phyloP scores from a whole-genome alignment of 2,329 filamentous ascomycete species.

The Drechslerella dactyloides region DNA sequence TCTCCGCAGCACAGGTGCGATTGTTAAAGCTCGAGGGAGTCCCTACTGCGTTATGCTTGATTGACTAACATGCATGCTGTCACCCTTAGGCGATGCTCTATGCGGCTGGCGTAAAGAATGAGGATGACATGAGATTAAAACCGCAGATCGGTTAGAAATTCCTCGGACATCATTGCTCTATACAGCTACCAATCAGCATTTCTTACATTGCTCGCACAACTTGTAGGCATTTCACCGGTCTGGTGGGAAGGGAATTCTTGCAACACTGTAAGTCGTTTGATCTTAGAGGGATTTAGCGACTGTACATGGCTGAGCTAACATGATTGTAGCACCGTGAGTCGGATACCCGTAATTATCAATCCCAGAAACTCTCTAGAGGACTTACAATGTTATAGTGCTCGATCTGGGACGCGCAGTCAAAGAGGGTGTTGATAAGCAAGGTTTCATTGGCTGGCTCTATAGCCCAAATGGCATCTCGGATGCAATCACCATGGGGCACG shows the following conservation, averaged over 20 bases:
- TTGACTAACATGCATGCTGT: conserved; percentile 30
- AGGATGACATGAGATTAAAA: conserved; percentile 83
- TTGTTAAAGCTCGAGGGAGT: not conserved
- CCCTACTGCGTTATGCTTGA: conserved; percentile 11
- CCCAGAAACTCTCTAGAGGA: conserved; percentile 14
- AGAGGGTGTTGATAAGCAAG: conserved; percentile 76
- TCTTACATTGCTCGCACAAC: conserved; percentile 21
- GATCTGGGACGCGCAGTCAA: conserved; percentile 90
- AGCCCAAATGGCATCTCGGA: conserved; percentile 81
- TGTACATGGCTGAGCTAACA: conserved; percentile 31
- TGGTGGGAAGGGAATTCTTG: conserved; percentile 99
- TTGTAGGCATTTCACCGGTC: conserved; percentile 71
- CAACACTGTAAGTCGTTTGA: conserved; percentile 68
- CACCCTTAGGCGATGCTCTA: conserved; percentile 84
- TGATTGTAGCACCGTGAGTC: conserved; percentile 62
- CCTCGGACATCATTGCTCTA: conserved; percentile 3
- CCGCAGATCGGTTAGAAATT: conserved; percentile 76
- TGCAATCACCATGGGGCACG: conserved; percentile 92
- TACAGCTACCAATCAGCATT: not conserved
- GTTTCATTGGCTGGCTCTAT: conserved; percentile 94
- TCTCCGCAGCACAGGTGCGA: conserved; percentile 81
- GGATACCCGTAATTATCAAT: not conserved
- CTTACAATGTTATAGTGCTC: conserved; percentile 66
- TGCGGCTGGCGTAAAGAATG: conserved; percentile 83
- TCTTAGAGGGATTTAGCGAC: conserved; percentile 6